phyloP scores from a whole-genome alignment of 2,329 filamentous ascomycete species.

The Clonostachys rhizophaga region DNA sequence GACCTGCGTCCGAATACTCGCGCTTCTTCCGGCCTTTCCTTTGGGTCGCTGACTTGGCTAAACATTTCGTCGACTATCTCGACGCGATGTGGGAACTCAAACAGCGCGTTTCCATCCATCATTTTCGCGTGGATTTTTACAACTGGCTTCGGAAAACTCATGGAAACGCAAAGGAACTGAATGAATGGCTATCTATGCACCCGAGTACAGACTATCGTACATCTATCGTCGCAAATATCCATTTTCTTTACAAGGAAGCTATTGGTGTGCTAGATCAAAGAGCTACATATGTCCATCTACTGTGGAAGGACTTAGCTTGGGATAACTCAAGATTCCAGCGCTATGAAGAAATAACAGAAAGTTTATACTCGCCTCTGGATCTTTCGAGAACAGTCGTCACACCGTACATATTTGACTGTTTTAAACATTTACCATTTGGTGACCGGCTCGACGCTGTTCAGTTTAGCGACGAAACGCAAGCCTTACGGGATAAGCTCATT shows the following conservation, averaged over 20 bases:
- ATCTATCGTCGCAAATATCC: slow-evolving; percentile 52
- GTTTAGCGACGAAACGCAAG: slow-evolving; percentile 15
- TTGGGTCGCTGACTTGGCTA: slow-evolving; percentile 68
- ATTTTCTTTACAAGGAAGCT: slow-evolving; percentile 64
- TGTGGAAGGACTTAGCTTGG: neutral
- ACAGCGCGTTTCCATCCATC: slow-evolving; percentile 37
- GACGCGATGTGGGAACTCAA: slow-evolving; percentile 19
- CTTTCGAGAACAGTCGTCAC: slow-evolving; percentile 59
- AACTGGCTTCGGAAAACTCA: slow-evolving; percentile 50
- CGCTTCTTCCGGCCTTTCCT: slow-evolving; percentile 59
- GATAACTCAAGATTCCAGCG: slow-evolving; percentile 22
- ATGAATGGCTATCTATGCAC: slow-evolving; percentile 48
- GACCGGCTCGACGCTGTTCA: slow-evolving; percentile 36
- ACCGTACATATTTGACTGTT: slow-evolving; percentile 60
- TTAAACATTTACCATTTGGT: slow-evolving; percentile 58
- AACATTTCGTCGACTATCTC: slow-evolving; percentile 68
- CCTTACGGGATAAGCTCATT: slow-evolving; percentile 17
- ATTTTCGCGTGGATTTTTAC: slow-evolving; percentile 55
- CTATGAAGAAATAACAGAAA: slow-evolving; percentile 50
- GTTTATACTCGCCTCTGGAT: slow-evolving; percentile 11
- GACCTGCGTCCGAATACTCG: slow-evolving; percentile 54
- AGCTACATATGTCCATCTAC: slow-evolving; percentile 7
- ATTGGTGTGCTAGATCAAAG: slow-evolving; percentile 35
- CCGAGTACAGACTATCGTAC: slow-evolving; percentile 56
- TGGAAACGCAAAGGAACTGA: slow-evolving; percentile 29